Conservation (phyloP, 2,329 filamentous ascomycete genomes). For the Trichoderma guizhouense region DNA sequence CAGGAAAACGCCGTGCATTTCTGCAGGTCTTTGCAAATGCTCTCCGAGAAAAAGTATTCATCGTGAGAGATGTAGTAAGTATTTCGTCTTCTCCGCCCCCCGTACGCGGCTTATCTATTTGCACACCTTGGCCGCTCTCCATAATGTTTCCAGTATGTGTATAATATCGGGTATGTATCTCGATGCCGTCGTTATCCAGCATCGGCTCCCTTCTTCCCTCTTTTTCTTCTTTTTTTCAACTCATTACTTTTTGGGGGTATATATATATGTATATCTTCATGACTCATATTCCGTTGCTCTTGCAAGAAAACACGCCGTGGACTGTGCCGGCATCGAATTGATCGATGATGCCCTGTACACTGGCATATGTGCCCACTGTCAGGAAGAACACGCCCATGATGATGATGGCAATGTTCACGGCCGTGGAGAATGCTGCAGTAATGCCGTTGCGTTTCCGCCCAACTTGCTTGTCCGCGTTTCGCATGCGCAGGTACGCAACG, state of each 20-base stretch:
- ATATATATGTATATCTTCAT: background rate
- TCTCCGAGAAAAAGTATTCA: background rate
- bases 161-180: background rate
- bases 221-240: background rate
- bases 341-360: conserved; percentile 70
- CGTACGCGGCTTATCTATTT: background rate
- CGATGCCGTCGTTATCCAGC: background rate
- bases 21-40: conserved; percentile 10
- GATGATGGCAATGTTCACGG: conserved; percentile 71
- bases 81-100: background rate
- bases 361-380: conserved; percentile 75
- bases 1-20: conserved; percentile 1
- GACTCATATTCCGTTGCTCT: conserved; percentile 58
- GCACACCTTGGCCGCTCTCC: background rate
- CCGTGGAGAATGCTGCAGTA: conserved; percentile 52
- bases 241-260: background rate
- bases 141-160: background rate
- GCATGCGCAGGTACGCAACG: conserved; percentile 75
- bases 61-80: background rate
- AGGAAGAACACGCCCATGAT: conserved; percentile 76
- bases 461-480: conserved; percentile 56
- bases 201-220: background rate
- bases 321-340: conserved; percentile 65
- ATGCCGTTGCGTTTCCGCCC: conserved; percentile 50
- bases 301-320: conserved; percentile 71